Evolutionary conservation across 805 yeast species (phyloP).

Genomic region (Candida palmyrensis): DNA sequence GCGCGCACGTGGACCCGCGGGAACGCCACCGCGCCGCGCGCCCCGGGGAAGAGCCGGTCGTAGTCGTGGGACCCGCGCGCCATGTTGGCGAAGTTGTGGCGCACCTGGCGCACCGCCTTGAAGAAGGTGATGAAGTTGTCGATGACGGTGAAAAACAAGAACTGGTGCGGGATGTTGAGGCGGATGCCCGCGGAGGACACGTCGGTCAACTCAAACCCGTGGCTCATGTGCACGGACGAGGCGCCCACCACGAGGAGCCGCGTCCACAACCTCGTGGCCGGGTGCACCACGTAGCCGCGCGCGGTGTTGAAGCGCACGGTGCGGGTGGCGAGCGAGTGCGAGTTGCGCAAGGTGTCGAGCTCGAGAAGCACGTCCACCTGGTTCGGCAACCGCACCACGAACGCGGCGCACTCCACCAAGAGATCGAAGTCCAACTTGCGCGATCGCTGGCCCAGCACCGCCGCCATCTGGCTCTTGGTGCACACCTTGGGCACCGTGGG

Average conservation of each 20-base stretch:
- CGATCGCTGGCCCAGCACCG: constrained; percentile 7
- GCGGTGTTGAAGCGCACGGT: constrained; percentile 26
- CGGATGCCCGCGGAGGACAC: constrained; percentile 36
- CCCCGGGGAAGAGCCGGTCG: constrained; percentile 28
- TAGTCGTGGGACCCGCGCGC: constrained; percentile 20
- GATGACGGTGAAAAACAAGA: constrained; percentile 70
- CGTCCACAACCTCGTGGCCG: constrained; percentile 40
- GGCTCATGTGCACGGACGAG: constrained; percentile 1
- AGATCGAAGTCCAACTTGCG: constrained; percentile 27
- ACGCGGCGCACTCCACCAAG: constrained; percentile 26
- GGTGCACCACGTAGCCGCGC: constrained; percentile 47
- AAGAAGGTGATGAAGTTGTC: constrained; percentile 67
- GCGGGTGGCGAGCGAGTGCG: constrained; percentile 22
- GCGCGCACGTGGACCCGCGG: constrained; percentile 57
- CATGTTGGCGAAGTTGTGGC: constrained; percentile 40
- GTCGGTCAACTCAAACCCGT: constrained; percentile 15
- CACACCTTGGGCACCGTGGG: constrained; percentile 27
- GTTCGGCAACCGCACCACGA: constrained; percentile 42
- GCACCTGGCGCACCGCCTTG: constrained; percentile 62
- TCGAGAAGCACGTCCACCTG: constrained; percentile 45
- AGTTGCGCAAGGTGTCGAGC: constrained; percentile 25
- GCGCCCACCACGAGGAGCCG: constrained; percentile 28
- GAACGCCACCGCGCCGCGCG: constrained; percentile 38
- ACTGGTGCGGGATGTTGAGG: constrained; percentile 64
- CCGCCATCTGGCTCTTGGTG: constrained; percentile 20